Evolutionary conservation across 331 rosid genomes (phyloP).

Genomic region (Phaseolus coccineus): DNA sequence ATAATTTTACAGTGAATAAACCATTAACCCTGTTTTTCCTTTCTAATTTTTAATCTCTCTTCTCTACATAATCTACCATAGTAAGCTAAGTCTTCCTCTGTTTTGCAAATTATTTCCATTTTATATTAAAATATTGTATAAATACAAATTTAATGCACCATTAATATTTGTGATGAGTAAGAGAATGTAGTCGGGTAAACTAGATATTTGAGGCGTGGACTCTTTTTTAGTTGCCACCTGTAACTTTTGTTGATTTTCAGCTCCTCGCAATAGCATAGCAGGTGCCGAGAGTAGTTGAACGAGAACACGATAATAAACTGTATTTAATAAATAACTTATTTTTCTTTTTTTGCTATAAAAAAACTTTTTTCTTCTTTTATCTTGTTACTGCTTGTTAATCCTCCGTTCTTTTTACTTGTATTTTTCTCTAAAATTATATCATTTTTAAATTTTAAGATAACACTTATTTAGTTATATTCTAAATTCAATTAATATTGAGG

Average conservation of each 20-base stretch:
- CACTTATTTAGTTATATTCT: too few species aligned
- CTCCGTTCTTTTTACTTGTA: too few species aligned
- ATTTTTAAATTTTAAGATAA: too few species aligned
- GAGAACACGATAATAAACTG: not conserved
- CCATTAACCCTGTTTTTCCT: not conserved
- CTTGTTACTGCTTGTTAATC: not conserved
- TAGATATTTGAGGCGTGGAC: conserved; percentile 10
- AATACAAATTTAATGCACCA: not conserved
- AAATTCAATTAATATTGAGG: too few species aligned
- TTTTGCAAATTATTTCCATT: too few species aligned
- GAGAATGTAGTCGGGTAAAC: not conserved
- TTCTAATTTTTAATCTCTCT: not conserved
- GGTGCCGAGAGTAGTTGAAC: conserved; percentile 31
- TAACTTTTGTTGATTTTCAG: not conserved
- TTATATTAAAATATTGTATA: not conserved
- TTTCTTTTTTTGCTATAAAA: not conserved
- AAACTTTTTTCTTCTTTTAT: not conserved
- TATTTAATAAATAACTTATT: not conserved
- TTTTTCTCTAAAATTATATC: too few species aligned
- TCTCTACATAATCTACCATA: not conserved
- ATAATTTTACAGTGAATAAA: too few species aligned
- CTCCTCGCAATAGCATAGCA: not conserved
- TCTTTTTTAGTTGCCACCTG: not conserved
- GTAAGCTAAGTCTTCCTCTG: not conserved
- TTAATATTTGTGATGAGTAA: not conserved